Evolutionary conservation across 495 filamentous ascomycete genomes (phyloP).

Genomic region (Penicillium nucicola): DNA sequence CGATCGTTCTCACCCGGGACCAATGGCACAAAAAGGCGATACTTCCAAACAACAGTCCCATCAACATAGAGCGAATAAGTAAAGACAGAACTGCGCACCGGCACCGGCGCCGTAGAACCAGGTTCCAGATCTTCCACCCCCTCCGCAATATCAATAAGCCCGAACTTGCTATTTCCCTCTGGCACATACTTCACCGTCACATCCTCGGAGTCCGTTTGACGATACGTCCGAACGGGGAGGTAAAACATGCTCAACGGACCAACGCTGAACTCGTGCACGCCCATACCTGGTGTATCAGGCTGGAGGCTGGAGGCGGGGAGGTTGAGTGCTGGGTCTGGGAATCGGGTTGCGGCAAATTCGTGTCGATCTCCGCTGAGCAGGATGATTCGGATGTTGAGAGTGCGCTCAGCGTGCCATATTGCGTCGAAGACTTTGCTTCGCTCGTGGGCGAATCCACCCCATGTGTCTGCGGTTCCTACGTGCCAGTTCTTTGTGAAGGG

Average conservation of each 20-base stretch:
- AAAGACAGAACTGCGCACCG: slow-evolving; percentile 49
- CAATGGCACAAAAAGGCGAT: slow-evolving; percentile 39
- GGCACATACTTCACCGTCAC: slow-evolving; percentile 81
- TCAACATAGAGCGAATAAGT: slow-evolving; percentile 83
- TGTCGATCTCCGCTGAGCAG: slow-evolving; percentile 88
- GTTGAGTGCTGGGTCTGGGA: slow-evolving; percentile 62
- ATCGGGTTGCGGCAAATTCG: slow-evolving; percentile 90
- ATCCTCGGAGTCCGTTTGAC: slow-evolving; percentile 73
- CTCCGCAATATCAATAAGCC: slow-evolving; percentile 77
- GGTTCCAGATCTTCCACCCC: slow-evolving; percentile 52
- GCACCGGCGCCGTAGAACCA: slow-evolving; percentile 17
- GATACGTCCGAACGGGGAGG: slow-evolving; percentile 78
- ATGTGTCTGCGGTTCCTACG: slow-evolving; percentile 79
- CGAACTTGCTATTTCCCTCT: slow-evolving; percentile 86
- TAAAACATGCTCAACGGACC: slow-evolving; percentile 93
- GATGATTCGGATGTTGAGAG: slow-evolving; percentile 72
- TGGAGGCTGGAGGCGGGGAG: slow-evolving; percentile 19
- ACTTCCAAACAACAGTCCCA: slow-evolving; percentile 74
- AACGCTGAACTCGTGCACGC: slow-evolving; percentile 83
- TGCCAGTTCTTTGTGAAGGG: slow-evolving; percentile 98
- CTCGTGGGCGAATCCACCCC: slow-evolving; percentile 85
- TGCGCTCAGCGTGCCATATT: slow-evolving; percentile 77
- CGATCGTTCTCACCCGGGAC: not conserved
- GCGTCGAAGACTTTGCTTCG: slow-evolving; percentile 75
- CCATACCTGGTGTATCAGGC: slow-evolving; percentile 36